Evolutionary conservation across 371 early-diverging fungal species (phyloP).

Genomic region (Syncephalastrum racemosum): DNA sequence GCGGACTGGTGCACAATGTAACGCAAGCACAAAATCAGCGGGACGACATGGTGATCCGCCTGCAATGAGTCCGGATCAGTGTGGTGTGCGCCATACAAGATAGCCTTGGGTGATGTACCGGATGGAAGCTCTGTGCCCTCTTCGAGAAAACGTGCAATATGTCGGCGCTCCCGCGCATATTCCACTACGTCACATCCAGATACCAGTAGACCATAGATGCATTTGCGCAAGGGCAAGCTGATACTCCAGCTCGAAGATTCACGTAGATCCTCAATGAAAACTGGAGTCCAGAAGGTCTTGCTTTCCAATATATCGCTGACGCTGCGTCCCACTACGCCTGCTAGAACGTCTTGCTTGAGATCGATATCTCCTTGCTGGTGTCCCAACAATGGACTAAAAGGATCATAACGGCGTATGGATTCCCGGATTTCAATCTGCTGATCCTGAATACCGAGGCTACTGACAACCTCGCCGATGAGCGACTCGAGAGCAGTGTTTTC

Average conservation of each 20-base stretch:
- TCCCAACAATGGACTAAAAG: constrained; percentile 12
- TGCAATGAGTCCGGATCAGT: constrained; percentile 9
- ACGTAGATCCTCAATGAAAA: constrained; percentile 56
- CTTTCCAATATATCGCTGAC: constrained; percentile 45
- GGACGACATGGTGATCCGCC: too few species aligned
- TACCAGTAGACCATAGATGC: constrained; percentile 37
- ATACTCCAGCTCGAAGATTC: constrained; percentile 48
- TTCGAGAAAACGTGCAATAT: constrained; percentile 16
- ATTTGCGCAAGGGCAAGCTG: constrained; percentile 46
- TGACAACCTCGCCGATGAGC: too few species aligned
- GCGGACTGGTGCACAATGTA: constrained; percentile 26
- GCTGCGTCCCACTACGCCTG: constrained; percentile 30
- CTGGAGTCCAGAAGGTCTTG: constrained; percentile 51
- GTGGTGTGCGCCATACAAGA: neutral
- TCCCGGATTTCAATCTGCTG: constrained; percentile 6
- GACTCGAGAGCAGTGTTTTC: too few species aligned
- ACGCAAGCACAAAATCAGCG: constrained; percentile 31
- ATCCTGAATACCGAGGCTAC: too few species aligned
- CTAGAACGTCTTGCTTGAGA: constrained; percentile 12
- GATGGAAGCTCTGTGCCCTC: constrained; percentile 3
- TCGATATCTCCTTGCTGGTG: neutral
- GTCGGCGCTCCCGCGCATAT: constrained; percentile 38
- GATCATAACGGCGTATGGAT: constrained; percentile 35
- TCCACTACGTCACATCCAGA: constrained; percentile 16
- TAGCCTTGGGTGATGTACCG: neutral